Evolutionary conservation across 1,139 yeast species (phyloP), one percentile per base, ranked within the genome.

Genomic region (Kodamaea alishanica): DNA sequence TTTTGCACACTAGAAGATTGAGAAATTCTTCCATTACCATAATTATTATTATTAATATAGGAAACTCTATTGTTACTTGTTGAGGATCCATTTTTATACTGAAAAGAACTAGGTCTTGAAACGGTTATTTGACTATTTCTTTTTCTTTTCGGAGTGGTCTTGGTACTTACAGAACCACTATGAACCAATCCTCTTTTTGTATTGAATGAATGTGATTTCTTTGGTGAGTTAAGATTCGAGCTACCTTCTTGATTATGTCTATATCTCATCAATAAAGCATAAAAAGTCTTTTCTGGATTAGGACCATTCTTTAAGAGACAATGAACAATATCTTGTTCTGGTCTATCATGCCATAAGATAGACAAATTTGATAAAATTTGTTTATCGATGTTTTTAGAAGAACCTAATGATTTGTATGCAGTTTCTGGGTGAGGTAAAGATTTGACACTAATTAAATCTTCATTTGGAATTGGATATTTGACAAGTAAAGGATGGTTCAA

Each of bases 271-370:
- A 84, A 65, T 41, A 84, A 65, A 11, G 86, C 85, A 52, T 84
- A 84, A 52, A 84, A 80, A 30, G 87, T 82, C 62, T 84, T 84
- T 58, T 84, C 92, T 3, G 88, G 77, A 48, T 79, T 81, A 23
- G 79, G 71, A 25, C 83, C 86, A 29, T 69, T 67, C 40, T 65
- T 73, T 48, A 77, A 70, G 36, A 84, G 64, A 50, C 79, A 75
- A 28, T 62, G 59, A 26, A 77, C 62, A 10, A 84, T 82, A 42
- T 79, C 82, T 26, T 67, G 60, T 47, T 76, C 70, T 9, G 81
- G 70, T 52, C 84, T 69, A 39, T 84, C 87, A 55, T 82, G 84
- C 88, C 90, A 84, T 49, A 84, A 67, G 28, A 84, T 84, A 32
- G 83, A 76, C 50, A 84, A 67, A 56, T 84, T 84, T 38, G 81